Base-by-base conservation (phyloP, 225 moss, liverwort and hornwort genomes). In the Sphagnum contortum region DNA sequence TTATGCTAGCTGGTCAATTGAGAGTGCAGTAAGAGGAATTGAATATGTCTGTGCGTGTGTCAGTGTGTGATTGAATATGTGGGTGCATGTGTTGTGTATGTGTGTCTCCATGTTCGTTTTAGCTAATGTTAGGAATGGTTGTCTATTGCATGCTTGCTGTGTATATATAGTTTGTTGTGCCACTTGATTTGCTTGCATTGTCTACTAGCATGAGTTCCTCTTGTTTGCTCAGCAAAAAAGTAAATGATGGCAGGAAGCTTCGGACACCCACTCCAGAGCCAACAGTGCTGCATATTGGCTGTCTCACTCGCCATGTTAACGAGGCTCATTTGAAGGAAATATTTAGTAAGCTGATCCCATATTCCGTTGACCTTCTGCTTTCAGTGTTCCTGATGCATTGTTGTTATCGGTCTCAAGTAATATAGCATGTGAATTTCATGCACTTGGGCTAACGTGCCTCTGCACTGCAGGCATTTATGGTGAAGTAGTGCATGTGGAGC, bases 401-500 rank as follows among this genome's bases (percentile, higher is more conserved):
- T 58, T 58, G 10, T 13, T 8, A 13, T 13, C 14, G 2, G 29
- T 5, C 29, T 44, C 4, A 6, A 58, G 10, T 58, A 5, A 2
- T 58, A 3, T 44, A 0, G 29, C 0, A 29, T 29, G 29, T 1
- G 29, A 29, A 29, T 29, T 29, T 29, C 29, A 29, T 29, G 29
- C 29, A 29, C 29, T 29, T 29, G 29, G 29, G 29, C 29, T 29
- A 29, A 29, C 29, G 1, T 29, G 29, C 29, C 29, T 29, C 29
- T 29, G 29, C 29, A 44, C 46, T 69, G 10, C 74, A 92, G 94
- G 98, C 48, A 87, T 74, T 71, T 98, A 91, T 84, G 98, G 98
- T 48, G 98, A 98, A 55, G 81, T 98, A 65, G 79, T 91, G 48
- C 88, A 89, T 55, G 98, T 98, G 74, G 98, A 98, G 85, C 93